phyloP scores from a whole-genome alignment of 768 basidiomycete genomes.

The Daedaleopsis sinensis region DNA sequence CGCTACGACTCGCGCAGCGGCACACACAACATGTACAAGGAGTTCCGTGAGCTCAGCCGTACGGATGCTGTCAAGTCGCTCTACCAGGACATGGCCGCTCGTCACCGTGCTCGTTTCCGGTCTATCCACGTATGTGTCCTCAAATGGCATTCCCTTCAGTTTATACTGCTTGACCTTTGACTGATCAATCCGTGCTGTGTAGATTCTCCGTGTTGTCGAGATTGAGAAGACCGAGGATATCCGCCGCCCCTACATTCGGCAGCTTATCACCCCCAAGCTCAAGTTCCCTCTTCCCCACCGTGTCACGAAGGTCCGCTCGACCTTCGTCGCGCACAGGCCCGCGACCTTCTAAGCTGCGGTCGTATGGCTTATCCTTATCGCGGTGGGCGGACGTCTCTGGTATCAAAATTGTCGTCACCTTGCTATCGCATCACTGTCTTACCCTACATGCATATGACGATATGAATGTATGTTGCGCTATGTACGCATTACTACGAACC shows the following conservation, averaged over 20 bases:
- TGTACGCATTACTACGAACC: background rate
- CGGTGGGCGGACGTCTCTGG: constrained; percentile 5
- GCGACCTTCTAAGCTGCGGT: constrained; percentile 57
- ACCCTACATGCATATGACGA: constrained; percentile 22
- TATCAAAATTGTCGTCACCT: constrained; percentile 15
- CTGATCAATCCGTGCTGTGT: background rate
- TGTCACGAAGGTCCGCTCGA: constrained; percentile 74
- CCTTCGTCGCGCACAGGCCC: constrained; percentile 80
- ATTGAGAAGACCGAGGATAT: constrained; percentile 90
- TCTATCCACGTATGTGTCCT: constrained; percentile 84
- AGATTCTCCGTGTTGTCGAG: constrained; percentile 98
- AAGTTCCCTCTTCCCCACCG: constrained; percentile 98
- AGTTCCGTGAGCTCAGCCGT: constrained; percentile 94
- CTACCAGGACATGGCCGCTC: constrained; percentile 99
- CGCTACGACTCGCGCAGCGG: constrained; percentile 99
- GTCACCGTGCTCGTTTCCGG: constrained; percentile 98
- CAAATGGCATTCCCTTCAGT: background rate
- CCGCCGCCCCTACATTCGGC: constrained; percentile 97
- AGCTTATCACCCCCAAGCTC: constrained; percentile 86
- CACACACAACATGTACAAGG: constrained; percentile 99
- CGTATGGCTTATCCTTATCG: background rate
- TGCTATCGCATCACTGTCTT: constrained; percentile 9
- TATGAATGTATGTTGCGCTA: constrained; percentile 22
- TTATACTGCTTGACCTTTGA: background rate
- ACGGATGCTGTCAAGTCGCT: constrained; percentile 94